phyloP scores from a whole-genome alignment of 805 yeast species.

The Cyberlindnera amylophila region DNA sequence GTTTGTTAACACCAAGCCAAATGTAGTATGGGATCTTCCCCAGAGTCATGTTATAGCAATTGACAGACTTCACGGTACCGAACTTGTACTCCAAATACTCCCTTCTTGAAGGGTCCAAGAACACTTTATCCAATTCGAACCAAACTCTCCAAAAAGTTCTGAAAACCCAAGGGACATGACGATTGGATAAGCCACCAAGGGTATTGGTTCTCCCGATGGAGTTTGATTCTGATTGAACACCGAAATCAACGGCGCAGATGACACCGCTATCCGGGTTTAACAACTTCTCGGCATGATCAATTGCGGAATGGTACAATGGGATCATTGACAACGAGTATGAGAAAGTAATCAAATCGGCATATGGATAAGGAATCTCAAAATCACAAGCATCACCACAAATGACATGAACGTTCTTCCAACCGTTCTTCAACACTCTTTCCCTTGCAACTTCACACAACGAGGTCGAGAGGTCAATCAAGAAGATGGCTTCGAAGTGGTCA shows the following conservation, averaged over 20 bases:
- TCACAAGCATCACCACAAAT: constrained; percentile 73
- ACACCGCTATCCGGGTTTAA: constrained; percentile 55
- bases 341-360: constrained; percentile 73
- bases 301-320: constrained; percentile 74
- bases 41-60: constrained; percentile 56
- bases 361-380: constrained; percentile 46
- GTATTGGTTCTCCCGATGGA: constrained; percentile 67
- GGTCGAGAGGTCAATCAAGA: constrained; percentile 72
- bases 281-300: constrained; percentile 58
- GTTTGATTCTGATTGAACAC: constrained; percentile 65
- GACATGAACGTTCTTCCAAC: constrained; percentile 60
- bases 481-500: constrained; percentile 56
- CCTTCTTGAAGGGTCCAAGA: constrained; percentile 75
- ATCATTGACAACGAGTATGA: constrained; percentile 84
- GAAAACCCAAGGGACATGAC: constrained; percentile 73
- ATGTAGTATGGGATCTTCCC: constrained; percentile 81
- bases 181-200: constrained; percentile 65
- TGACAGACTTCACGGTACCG: constrained; percentile 75
- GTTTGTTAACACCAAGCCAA: constrained; percentile 75
- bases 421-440: constrained; percentile 45
- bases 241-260: constrained; percentile 73
- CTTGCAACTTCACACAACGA: constrained; percentile 72
- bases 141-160: constrained; percentile 84
- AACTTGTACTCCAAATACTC: constrained; percentile 79
- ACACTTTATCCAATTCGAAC: constrained; percentile 83